phyloP scores from a whole-genome alignment of 495 filamentous ascomycete species.

The Penicillium bialowiezense region DNA sequence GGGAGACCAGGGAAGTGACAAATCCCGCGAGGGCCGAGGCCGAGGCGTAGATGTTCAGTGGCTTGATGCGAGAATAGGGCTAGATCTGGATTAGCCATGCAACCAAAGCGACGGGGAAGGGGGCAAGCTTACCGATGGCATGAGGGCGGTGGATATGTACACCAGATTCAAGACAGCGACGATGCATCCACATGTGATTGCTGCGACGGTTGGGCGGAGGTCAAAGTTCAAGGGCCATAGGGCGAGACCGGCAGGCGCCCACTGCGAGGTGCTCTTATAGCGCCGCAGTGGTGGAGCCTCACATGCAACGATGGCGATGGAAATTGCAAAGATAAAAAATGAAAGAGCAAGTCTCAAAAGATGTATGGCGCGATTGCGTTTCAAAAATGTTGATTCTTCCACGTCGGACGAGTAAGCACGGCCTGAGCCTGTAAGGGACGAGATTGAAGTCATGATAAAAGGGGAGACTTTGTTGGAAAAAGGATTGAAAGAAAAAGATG shows the following conservation, averaged over 20 bases:
- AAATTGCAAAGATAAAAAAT: constrained; percentile 26
- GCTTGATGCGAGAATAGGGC: constrained; percentile 36
- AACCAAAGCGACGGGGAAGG: neutral
- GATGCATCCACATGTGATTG: constrained; percentile 43
- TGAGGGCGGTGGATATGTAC: constrained; percentile 39
- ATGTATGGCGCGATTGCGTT: constrained; percentile 35
- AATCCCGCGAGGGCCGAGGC: constrained; percentile 35
- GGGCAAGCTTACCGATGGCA: constrained; percentile 40
- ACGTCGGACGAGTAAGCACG: constrained; percentile 32
- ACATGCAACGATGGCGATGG: constrained; percentile 40
- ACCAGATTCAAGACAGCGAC: constrained; percentile 36
- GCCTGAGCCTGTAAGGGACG: constrained; percentile 26
- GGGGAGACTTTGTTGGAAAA: neutral
- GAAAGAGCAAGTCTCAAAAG: constrained; percentile 37
- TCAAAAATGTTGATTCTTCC: constrained; percentile 39
- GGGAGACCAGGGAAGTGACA: constrained; percentile 36
- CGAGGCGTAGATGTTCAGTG: constrained; percentile 39
- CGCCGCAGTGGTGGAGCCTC: constrained; percentile 39
- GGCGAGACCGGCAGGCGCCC: constrained; percentile 36
- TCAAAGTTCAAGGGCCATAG: constrained; percentile 53
- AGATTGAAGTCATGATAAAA: constrained; percentile 25
- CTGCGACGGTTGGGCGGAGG: constrained; percentile 41
- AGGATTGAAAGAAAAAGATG: neutral
- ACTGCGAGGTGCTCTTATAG: constrained; percentile 37
- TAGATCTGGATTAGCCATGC: constrained; percentile 9